phyloP scores from a whole-genome alignment of 1,284 basidiomycete species.

The Phylloporus sp. region DNA sequence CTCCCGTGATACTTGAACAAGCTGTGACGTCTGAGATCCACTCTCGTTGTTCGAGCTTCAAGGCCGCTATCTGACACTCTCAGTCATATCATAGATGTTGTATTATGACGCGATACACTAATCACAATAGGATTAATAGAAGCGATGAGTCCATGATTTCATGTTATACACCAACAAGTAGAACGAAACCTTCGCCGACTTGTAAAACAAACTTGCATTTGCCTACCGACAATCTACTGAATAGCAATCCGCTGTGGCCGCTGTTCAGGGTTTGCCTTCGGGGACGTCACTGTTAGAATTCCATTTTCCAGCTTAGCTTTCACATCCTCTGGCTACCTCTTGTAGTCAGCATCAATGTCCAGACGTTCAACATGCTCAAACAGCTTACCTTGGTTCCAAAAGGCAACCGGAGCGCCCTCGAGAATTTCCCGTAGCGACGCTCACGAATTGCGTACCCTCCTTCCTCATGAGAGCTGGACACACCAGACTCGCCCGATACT shows the following conservation, averaged over 20 bases:
- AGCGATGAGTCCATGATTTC: too few species aligned
- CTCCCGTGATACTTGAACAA: too few species aligned
- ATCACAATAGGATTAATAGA: too few species aligned
- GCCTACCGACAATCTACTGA: conserved; percentile 6
- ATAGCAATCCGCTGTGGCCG: conserved; percentile 10
- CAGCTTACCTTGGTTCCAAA: conserved; percentile 4
- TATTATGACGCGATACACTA: too few species aligned
- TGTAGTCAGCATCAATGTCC: neutral
- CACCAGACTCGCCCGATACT: conserved; percentile 47
- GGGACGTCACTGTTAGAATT: conserved; percentile 12
- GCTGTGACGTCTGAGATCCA: too few species aligned
- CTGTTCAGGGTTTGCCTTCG: conserved; percentile 1
- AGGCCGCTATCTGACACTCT: too few species aligned
- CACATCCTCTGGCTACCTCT: conserved; percentile 18
- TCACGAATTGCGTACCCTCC: conserved; percentile 4
- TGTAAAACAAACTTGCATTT: too few species aligned
- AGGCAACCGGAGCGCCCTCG: conserved; percentile 5
- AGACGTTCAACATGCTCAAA: neutral
- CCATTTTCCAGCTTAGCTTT: conserved; percentile 21
- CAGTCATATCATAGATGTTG: too few species aligned
- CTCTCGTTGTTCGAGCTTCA: too few species aligned
- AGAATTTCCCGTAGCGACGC: conserved; percentile 11
- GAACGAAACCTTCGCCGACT: neutral
- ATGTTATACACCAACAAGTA: too few species aligned
- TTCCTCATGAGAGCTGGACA: neutral